Percentiles rank a stretch among this genome's conserved stretches.
Evolutionary conservation across 106 monocot genomes (phyloP).

Genomic region (Posidonia australis): DNA sequence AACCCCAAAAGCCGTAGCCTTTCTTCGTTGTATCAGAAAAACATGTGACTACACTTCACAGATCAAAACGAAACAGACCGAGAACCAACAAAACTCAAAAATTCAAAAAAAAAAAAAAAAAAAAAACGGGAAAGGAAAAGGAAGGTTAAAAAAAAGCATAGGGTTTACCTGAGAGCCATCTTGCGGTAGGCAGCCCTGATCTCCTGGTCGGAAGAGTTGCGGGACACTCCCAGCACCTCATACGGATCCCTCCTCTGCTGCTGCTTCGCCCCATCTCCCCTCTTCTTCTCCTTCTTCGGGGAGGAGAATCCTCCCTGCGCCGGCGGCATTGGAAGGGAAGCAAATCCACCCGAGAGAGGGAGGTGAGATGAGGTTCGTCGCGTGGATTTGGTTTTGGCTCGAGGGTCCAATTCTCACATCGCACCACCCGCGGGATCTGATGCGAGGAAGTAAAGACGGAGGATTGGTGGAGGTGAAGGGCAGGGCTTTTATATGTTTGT

Average conservation of each 20-base stretch:
- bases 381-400: too few relatives aligned
- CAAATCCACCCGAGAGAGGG: too few relatives aligned
- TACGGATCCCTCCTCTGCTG: slow-evolving; percentile 62
- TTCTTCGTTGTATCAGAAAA: background rate
- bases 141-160: background rate
- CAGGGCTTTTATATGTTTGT: too few relatives aligned
- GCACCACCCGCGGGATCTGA: too few relatives aligned
- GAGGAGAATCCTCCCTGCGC: background rate
- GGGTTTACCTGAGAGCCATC: slow-evolving; percentile 81
- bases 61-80: background rate
- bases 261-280: background rate
- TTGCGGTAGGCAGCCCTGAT: slow-evolving; percentile 85
- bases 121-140: background rate
- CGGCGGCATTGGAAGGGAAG: background rate
- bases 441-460: too few relatives aligned
- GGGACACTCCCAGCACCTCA: slow-evolving; percentile 67
- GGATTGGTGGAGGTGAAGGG: too few relatives aligned
- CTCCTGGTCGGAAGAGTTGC: slow-evolving; percentile 75
- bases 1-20: background rate
- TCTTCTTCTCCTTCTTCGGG: background rate
- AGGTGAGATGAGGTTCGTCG: too few relatives aligned
- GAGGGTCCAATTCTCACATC: too few relatives aligned
- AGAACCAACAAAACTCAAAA: background rate
- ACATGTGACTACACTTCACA: background rate
- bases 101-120: background rate